Evolutionary conservation across 2,329 filamentous ascomycete genomes (phyloP), one percentile per base, ranked within the genome.

Genomic region (Chaetoscypha palmicola): DNA sequence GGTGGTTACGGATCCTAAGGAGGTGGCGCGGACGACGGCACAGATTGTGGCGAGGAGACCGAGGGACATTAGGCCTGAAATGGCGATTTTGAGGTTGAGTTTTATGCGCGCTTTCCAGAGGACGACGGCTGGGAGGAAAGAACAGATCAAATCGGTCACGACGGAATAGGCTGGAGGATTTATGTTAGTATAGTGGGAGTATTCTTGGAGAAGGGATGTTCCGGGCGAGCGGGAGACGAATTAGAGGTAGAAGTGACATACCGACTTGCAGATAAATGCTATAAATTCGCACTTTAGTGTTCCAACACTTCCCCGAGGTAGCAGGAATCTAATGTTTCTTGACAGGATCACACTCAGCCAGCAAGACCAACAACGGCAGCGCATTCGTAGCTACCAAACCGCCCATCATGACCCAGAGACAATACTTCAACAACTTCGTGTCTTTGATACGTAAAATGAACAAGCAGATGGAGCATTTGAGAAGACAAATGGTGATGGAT

Each of bases 401-500:
- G 14, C 11, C 41, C 41, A 47, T 50, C 17, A 50, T 38, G 5
- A 19, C 36, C 19, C 57, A 66, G 1, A 68, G 50, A 4, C 60
- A 54, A 7, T 51, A 59, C 39, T 52, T 60, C 10, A 67, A 49
- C 30, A 39, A 36, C 38, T 37, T 58, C 2, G 62, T 62, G 33
- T 64, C 56, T 46, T 68, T 67, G 53, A 70, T 68, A 11, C 67
- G 62, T 3, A 69, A 51, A 1, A 69, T 51, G 7, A 70, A 54
- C 10, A 69, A 47, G 50, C 66, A 60, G 38, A 70, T 68, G 3
- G 66, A 69, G 21, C 64, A 57, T 45, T 70, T 70, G 35, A 70
- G 57, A 1, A 69, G 43, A 30, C 62, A 65, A 24, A 68, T 62
- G 31, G 60, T 62, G 9, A 58, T 53, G 45, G 69, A 70, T 2